A percentile compares a stretch with the other conserved stretches of the same genome.
Evolutionary conservation across 2,329 filamentous ascomycete genomes (phyloP).

Genomic region (Xylaria sp.): DNA sequence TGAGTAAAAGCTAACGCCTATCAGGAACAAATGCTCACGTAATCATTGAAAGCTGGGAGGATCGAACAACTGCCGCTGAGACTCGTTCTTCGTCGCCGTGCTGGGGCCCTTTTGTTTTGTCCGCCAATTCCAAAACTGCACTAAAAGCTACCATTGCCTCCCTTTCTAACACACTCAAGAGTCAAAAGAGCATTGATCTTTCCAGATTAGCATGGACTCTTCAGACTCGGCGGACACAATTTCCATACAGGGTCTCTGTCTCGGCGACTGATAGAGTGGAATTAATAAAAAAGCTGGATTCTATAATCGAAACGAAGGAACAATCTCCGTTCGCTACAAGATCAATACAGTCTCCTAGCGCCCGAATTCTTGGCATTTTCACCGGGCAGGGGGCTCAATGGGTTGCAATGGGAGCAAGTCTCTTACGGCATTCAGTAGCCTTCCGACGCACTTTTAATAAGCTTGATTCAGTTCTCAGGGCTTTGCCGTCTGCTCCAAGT

Average conservation of each 20-base stretch:
- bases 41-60: constrained; percentile 22
- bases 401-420: constrained; percentile 23
- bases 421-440: neutral
- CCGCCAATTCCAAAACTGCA: neutral
- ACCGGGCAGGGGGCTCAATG: constrained; percentile 48
- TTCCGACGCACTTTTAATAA: constrained; percentile 2
- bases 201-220: constrained; percentile 21
- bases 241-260: neutral
- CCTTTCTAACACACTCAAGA: neutral
- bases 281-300: neutral
- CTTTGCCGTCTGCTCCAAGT: neutral
- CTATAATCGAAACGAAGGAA: neutral
- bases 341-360: neutral
- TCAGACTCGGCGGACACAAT: constrained; percentile 9
- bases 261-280: neutral
- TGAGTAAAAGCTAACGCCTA: neutral
- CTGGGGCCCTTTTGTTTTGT: constrained; percentile 8
- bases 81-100: neutral
- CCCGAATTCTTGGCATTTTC: constrained; percentile 40
- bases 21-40: constrained; percentile 26
- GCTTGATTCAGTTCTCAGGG: neutral
- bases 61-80: neutral
- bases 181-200: neutral
- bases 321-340: too few relatives aligned
- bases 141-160: neutral